Base-by-base conservation (phyloP, 495 filamentous ascomycete species). In the Penicillium cosmopolitanum region DNA sequence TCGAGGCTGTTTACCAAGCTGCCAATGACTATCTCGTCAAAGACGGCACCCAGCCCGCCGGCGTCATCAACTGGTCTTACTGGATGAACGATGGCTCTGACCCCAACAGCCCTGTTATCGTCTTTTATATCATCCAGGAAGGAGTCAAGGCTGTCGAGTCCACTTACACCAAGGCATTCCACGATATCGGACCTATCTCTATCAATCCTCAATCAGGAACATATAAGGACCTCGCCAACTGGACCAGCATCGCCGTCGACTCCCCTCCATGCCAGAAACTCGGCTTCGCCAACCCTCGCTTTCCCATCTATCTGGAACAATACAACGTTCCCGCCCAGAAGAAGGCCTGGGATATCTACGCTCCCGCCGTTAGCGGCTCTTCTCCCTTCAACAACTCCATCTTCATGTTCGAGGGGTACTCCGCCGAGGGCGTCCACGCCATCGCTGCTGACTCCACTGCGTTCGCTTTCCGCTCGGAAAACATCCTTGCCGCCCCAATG, bases 341-440 rank as follows among this genome's bases (percentile, higher is more conserved):
- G 55, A 53, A 66, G 51, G 73, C 69, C 10, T 84, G 75, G 53
- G 66, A 77, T 18, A n/a, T 70, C 46, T 84, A 76, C 66, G 66
- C 67, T 4, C 46, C 60, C 9, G 69, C 63, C 28, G 51, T 66
- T 31, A 60, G 66, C 35, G 68, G 68, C 18, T 57, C 60, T n/a
- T 70, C 74, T 9, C 52, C 61, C 25, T 74, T 74, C 61, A 66
- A 60, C 56, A 64, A 62, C 36, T 80, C 81, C 3, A 64, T 81
- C 35, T 77, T 85, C 69, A 77, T 83, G 70, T 82, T 86, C 53
- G 84, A 86, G 61, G 81, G 77, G 15, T 85, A 84, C 70, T 76
- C 82, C 8, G 57, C 61, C 7, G 58, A 77, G 21, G 82, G 75
- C 10, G 82, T 87, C 0, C 59, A 78, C 36, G 69, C 68, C 0